Base-by-base conservation (phyloP, 164 flowering plant genomes). In the Annona cherimola region DNA sequence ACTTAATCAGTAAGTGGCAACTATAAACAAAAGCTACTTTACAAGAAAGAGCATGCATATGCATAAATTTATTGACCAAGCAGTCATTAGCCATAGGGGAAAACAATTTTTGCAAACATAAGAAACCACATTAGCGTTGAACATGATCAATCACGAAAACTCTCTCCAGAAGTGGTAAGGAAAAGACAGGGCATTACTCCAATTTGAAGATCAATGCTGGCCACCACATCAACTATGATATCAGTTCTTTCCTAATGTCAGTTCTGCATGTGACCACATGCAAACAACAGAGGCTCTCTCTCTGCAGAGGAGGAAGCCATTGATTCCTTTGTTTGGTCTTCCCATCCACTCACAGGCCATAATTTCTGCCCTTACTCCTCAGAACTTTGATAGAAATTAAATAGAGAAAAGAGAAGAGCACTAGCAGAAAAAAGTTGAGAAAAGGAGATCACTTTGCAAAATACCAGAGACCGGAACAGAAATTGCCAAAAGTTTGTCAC, bases 1-100 rank as follows among this genome's bases (percentile, higher is more conserved):
- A 50, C 26, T 59, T 62, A 26, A 42, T 69, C 16, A 71, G 75
- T 67, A 46, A 46, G 61, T 18, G 42, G 54, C 14, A 39, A 61
- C 50, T 45, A n/a, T 41, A 54, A 74, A 46, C 3, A 57, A 6
- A 26, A 19, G 2, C 26, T 44, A 45, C 55, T 45, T 68, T 39
- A 68, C 18, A 68, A 45, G 44, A 7, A 42, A 44, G 35, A 44
- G 35, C 69, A 42, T 40, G 54, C 11, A 66, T 43, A 19, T 16
- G 41, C 19, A 61, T 61, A 26, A 26, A 26, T 26, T 26, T 26
- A 26, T 26, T 26, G 35, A 26, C 35, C 35, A 26, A 26, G 35
- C 35, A 26, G 35, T 26, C 35, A 26, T 26, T 26, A 26, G 35
- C 35, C 35, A 26, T 26, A 26, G 35, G 35, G 35, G 35, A 26